phyloP scores from a whole-genome alignment of 495 filamentous ascomycete species.

The Parathielavia hyrcaniae region DNA sequence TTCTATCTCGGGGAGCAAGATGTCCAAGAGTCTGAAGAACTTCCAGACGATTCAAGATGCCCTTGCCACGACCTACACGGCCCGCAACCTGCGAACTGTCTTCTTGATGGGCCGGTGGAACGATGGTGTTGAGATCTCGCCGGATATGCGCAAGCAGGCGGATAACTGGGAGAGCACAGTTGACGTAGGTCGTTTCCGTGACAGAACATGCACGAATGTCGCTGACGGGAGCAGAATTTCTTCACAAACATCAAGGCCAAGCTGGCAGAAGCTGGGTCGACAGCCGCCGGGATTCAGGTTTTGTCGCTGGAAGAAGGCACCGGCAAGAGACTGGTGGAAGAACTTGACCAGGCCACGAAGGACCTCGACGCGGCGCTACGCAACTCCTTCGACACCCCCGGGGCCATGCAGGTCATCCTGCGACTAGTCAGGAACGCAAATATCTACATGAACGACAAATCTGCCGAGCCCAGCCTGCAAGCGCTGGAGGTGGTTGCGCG shows the following conservation, averaged over 20 bases:
- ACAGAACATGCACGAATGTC: neutral
- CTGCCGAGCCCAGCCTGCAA: conserved; percentile 45
- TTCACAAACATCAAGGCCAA: conserved; percentile 72
- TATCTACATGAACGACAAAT: conserved; percentile 54
- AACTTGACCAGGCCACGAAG: conserved; percentile 57
- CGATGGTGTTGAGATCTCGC: conserved; percentile 84
- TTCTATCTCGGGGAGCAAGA: conserved; percentile 74
- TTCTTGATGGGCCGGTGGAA: conserved; percentile 87
- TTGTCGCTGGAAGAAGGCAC: conserved; percentile 34
- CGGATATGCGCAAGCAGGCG: conserved; percentile 66
- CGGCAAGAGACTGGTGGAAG: conserved; percentile 30
- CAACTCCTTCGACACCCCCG: conserved; percentile 86
- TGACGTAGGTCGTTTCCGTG: conserved; percentile 46
- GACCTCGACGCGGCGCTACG: conserved; percentile 61
- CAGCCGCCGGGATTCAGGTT: conserved; percentile 43
- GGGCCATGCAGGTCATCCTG: conserved; percentile 66
- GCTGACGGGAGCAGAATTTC: conserved; percentile 58
- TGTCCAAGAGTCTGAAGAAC: conserved; percentile 94
- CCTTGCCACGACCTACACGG: conserved; percentile 65
- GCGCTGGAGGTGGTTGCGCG: conserved; percentile 57
- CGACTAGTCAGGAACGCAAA: conserved; percentile 71
- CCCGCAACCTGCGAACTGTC: conserved; percentile 74
- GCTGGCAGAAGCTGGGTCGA: conserved; percentile 38
- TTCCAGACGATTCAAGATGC: conserved; percentile 93
- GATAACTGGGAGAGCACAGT: conserved; percentile 75